Percentiles rank a stretch among this genome's conserved stretches.
Conservation (phyloP, 768 basidiomycete genomes). For the Russula earlei region DNA sequence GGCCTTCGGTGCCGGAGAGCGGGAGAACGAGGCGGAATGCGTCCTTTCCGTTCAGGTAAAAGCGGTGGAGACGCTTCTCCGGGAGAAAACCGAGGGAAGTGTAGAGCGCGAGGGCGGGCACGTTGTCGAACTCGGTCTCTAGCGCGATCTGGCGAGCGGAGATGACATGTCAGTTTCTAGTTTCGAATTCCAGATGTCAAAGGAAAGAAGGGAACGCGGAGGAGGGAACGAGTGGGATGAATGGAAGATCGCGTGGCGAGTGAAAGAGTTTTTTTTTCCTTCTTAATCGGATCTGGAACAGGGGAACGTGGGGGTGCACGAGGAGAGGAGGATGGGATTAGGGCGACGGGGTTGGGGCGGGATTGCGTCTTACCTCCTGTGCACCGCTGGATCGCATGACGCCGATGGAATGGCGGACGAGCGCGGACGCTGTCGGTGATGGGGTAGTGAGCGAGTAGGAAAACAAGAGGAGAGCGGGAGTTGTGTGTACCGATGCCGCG, state of each 20-base stretch:
- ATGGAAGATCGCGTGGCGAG: slow-evolving; percentile 34
- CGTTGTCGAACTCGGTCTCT: slow-evolving; percentile 94
- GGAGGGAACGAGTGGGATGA: not conserved
- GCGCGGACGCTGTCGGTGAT: slow-evolving; percentile 28
- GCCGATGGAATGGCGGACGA: slow-evolving; percentile 75
- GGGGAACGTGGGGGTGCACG: not conserved
- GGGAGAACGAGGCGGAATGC: slow-evolving; percentile 76
- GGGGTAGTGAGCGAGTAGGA: not conserved
- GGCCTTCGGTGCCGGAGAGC: slow-evolving; percentile 29
- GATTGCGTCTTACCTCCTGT: slow-evolving; percentile 56
- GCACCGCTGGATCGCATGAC: slow-evolving; percentile 78
- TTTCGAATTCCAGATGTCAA: not conserved
- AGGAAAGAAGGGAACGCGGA: not conserved
- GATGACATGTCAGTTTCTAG: not conserved
- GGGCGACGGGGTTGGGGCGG: slow-evolving; percentile 17
- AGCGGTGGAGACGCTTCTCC: slow-evolving; percentile 89
- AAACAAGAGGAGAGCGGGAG: slow-evolving; percentile 27
- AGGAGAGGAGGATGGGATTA: slow-evolving; percentile 1
- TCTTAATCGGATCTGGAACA: not conserved
- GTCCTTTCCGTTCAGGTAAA: slow-evolving; percentile 96
- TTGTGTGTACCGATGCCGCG: slow-evolving; percentile 92
- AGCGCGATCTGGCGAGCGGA: slow-evolving; percentile 59
- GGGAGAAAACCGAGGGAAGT: slow-evolving; percentile 89
- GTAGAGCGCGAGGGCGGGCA: slow-evolving; percentile 80
- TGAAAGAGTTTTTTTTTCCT: not conserved